Evolutionary conservation across 2,329 filamentous ascomycete species (phyloP), one percentile per base, ranked within the genome.

Genomic region (Colletotrichum sp.): DNA sequence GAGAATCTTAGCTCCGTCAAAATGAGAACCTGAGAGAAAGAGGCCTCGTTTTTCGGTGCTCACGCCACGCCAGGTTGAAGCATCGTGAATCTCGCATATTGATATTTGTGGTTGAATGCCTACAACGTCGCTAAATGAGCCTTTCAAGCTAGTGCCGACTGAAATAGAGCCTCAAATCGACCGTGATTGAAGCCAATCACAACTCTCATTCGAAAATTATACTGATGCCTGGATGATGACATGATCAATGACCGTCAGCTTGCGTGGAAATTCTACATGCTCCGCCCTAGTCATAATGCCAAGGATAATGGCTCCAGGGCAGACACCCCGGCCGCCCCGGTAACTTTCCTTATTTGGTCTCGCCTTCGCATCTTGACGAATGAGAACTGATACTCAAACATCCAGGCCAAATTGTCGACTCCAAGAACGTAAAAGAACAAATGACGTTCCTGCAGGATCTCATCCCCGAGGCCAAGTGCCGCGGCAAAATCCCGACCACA

Each of bases 11-110:
- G 9, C 19, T 22, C 6, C 2, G 19, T 22, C n/a, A 1, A 8
- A 48, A 48, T 1, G 4, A 22, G 3, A 22, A 0, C 6, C 44
- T 0, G 1, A 7, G 44, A 48, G 6, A 13, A 48, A 48, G 11
- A 4, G 1, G 0, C 44, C 13, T 0, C 44, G 44, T 13, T 22
- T 48, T 0, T 13, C 0, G 1, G 44, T 48, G 19, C 19, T 44
- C 39, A n/a, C 0, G 19, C 39, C 2, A 0, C 1, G 19, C 6
- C 0, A 4, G 44, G n/a, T n/a, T 8, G 44, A 22, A 48, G 44
- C 0, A 13, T 48, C n/a, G n/a, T 48, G 44, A 22, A 48, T 32
- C 30, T 8, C 30, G 30, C 25, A 27, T 27, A 27, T 27, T 27
- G 25, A 27, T 27, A 27, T 27, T 27, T 27, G 25, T 27, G 25